Conservation (phyloP, 2,329 filamentous ascomycete genomes). For the Colletotrichum musae region DNA sequence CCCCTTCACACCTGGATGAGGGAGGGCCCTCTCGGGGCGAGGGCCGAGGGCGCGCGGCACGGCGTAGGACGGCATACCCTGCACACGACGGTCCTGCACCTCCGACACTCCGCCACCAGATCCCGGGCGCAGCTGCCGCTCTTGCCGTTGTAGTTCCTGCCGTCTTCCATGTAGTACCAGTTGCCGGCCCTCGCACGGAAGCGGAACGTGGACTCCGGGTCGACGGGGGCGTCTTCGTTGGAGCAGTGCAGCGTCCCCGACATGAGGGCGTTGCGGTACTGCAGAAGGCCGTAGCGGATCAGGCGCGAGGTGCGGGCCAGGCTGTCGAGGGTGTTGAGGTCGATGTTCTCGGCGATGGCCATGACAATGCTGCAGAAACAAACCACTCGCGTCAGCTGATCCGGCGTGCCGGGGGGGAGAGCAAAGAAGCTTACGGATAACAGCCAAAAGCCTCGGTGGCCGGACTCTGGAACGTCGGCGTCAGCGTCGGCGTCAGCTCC, state of each 20-base stretch:
- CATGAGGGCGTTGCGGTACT: constrained; percentile 82
- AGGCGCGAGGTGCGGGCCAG: constrained; percentile 87
- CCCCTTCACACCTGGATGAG: constrained; percentile 13
- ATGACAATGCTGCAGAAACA: constrained; percentile 75
- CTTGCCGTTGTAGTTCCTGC: constrained; percentile 73
- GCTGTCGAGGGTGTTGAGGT: constrained; percentile 88
- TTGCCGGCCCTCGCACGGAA: constrained; percentile 71
- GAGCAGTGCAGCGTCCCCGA: constrained; percentile 83
- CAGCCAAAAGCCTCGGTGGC: constrained; percentile 52
- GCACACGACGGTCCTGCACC: constrained; percentile 84
- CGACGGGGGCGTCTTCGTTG: constrained; percentile 74
- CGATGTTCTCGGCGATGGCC: constrained; percentile 82
- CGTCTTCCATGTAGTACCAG: constrained; percentile 73
- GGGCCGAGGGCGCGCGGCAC: constrained; percentile 27
- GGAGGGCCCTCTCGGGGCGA: not conserved
- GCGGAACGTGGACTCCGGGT: constrained; percentile 69
- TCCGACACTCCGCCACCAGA: constrained; percentile 86
- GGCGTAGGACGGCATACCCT: constrained; percentile 68
- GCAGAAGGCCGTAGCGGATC: constrained; percentile 82
- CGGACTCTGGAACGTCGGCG: constrained; percentile 43
- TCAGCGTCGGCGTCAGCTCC: constrained; percentile 9
- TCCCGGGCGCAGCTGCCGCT: constrained; percentile 87
- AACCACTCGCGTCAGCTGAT: constrained; percentile 15
- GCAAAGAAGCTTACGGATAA: constrained; percentile 50
- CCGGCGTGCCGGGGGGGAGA: too few species aligned